Evolutionary conservation across 2,329 filamentous ascomycete species (phyloP).

Genomic region (Phialocephala sp.): DNA sequence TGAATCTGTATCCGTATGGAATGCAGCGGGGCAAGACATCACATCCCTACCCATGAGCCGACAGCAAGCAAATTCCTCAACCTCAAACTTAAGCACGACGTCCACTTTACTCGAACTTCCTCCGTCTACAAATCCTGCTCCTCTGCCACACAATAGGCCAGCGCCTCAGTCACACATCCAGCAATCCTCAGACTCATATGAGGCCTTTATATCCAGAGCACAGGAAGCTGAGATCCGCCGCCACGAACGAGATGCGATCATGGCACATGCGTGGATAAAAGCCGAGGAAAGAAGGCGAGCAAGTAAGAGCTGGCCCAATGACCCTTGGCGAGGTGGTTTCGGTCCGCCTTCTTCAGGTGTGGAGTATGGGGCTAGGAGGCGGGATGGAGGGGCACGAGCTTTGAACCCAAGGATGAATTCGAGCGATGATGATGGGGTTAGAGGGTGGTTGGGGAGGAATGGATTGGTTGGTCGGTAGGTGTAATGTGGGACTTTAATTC

Average conservation of each 20-base stretch:
- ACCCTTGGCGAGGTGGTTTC: slow-evolving; percentile 35
- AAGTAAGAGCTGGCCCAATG: slow-evolving; percentile 21
- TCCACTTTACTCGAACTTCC: background rate
- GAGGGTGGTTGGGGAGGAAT: slow-evolving; percentile 25
- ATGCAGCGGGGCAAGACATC: slow-evolving; percentile 6
- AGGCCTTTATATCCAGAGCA: slow-evolving; percentile 23
- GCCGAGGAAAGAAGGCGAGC: slow-evolving; percentile 20
- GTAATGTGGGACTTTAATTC: background rate
- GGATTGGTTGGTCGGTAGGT: slow-evolving; percentile 12
- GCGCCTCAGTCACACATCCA: background rate
- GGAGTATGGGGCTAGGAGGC: background rate
- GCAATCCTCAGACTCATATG: slow-evolving; percentile 14
- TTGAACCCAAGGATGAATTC: slow-evolving; percentile 5
- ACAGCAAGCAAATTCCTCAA: background rate
- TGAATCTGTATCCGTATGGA: background rate
- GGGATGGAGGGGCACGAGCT: background rate
- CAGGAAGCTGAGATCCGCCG: slow-evolving; percentile 13
- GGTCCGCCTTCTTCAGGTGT: slow-evolving; percentile 15
- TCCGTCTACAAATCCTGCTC: background rate
- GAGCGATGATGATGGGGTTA: slow-evolving; percentile 17
- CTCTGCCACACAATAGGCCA: background rate
- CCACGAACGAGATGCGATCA: slow-evolving; percentile 16
- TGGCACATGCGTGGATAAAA: slow-evolving; percentile 25
- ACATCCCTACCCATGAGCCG: background rate
- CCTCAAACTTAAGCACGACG: slow-evolving; percentile 1